These are phyloP conservation scores for Capsella bursapastoris DNA, from an alignment of 345 rosid species.

Conservation along the genomic window DNA sequence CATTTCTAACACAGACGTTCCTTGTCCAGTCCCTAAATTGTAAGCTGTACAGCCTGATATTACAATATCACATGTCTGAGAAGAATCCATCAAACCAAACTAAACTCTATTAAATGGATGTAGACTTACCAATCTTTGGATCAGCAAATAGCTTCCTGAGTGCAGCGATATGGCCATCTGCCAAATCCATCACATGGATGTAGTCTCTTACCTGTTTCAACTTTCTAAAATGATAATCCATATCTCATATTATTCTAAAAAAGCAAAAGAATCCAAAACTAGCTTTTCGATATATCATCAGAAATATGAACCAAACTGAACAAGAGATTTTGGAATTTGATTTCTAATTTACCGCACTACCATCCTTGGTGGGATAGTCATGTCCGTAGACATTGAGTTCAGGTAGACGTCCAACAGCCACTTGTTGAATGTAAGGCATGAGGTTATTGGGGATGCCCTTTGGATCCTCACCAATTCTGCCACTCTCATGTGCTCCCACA, in stretches of 20 bases:
- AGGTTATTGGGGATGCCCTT: constrained; percentile 90
- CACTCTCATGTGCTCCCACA: constrained; percentile 94
- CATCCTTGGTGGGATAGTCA: constrained; percentile 91
- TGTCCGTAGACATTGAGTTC: constrained; percentile 87
- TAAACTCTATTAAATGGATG: neutral
- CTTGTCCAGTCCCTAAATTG: constrained; percentile 86
- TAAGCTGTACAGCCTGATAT: constrained; percentile 73
- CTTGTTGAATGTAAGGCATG: constrained; percentile 96
- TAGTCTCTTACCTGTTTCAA: constrained; percentile 78
- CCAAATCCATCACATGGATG: constrained; percentile 94
- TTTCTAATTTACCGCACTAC: constrained; percentile 68
- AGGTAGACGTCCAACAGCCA: constrained; percentile 83
- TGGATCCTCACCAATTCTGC: constrained; percentile 93
- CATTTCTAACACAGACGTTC: constrained; percentile 90
- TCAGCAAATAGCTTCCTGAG: constrained; percentile 68
- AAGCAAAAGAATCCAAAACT: neutral
- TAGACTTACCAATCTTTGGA: constrained; percentile 54
- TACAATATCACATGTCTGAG: constrained; percentile 29
- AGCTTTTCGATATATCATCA: neutral
- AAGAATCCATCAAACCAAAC: constrained; percentile 1
- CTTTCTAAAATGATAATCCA: constrained; percentile 19
- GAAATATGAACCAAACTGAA: constrained; percentile 13
- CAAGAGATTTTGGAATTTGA: neutral
- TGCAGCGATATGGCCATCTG: constrained; percentile 95
- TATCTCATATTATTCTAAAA: neutral